Base-by-base conservation (phyloP, 2,329 filamentous ascomycete species). In the Ustulina deusta region DNA sequence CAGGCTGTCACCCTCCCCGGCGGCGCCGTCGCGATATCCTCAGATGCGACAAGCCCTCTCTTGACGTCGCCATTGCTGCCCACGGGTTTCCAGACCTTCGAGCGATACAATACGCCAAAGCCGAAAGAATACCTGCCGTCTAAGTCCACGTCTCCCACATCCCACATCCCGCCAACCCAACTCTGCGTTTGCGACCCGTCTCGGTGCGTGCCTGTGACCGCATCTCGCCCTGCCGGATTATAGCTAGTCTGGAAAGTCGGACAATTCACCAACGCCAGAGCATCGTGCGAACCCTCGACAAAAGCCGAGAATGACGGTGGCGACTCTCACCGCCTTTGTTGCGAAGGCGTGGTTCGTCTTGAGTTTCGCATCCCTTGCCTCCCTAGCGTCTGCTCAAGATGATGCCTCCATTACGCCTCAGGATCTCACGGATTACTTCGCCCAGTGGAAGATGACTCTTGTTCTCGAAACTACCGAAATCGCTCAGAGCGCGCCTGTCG, bases 321-420 rank as follows among this genome's bases (percentile, higher is more conserved):
- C 77, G 78, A 80, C 76, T 77, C 77, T 80, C 72, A 75, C 76
- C 54, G 52, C 65, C 57, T 56, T 74, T 68, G 63, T 72, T 65
- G 68, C 46, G 58, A 82, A 81, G 79, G 78, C 75, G 62, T 75
- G 74, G 61, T 68, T 76, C 61, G 65, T 77, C 63, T 69, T 77
- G 57, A 75, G 73, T 49, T 66, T 78, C 44, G 74, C 77, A 52
- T 75, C 70, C 63, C 75, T 81, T 61, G 67, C 77, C 55, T 69
- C 79, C 57, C 73, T 76, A 42, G 74, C 77, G 63, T 76, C 75
- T 59, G 82, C 80, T 36, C 76, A 78, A 27, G 70, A 79, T 58
- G 69, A 79, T 61, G 77, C 76, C 34, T 73, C 74, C 20, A 73
- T 70, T 25, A 70, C 20, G 48, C 55, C 73, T 17, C 40, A 71